Percentiles rank a stretch among this genome's conserved stretches.
phyloP scores from a whole-genome alignment of 257 asterid species.

The Verbena officinalis region DNA sequence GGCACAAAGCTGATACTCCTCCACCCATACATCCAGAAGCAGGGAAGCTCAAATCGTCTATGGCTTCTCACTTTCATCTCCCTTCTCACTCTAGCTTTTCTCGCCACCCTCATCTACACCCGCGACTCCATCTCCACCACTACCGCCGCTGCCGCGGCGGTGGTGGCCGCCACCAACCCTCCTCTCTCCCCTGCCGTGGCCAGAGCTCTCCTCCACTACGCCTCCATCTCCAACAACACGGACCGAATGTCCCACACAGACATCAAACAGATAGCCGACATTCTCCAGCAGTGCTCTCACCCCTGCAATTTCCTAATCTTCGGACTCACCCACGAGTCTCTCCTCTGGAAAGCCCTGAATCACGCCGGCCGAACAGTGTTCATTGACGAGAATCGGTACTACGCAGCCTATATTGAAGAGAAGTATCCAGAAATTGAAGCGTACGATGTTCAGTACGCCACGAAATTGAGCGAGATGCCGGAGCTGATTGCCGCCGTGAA shows the following conservation, averaged over 20 bases:
- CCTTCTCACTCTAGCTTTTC: constrained; percentile 70
- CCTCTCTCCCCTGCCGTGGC: constrained; percentile 36
- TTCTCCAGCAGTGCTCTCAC: constrained; percentile 41
- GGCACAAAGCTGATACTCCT: constrained; percentile 84
- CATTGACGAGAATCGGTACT: constrained; percentile 58
- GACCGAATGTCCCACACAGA: constrained; percentile 47
- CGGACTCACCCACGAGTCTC: constrained; percentile 56
- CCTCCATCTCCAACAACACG: constrained; percentile 49
- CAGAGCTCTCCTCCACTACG: constrained; percentile 55
- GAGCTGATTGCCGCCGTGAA: constrained; percentile 56
- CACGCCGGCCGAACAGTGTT: constrained; percentile 51
- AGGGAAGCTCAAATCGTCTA: constrained; percentile 73
- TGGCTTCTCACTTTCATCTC: constrained; percentile 85
- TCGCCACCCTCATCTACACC: constrained; percentile 75
- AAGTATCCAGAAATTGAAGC: constrained; percentile 51
- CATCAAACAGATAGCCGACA: constrained; percentile 43
- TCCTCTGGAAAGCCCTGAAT: constrained; percentile 54
- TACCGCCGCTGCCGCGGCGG: constrained; percentile 26
- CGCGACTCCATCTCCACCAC: constrained; percentile 61
- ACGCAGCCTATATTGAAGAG: constrained; percentile 56
- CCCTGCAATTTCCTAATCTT: constrained; percentile 57
- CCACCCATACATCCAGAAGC: constrained; percentile 94
- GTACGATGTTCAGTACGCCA: constrained; percentile 52
- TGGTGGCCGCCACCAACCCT: constrained; percentile 2
- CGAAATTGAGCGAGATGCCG: constrained; percentile 42